Evolutionary conservation across 2,329 filamentous ascomycete species (phyloP).

Genomic region (Dothidotthia symphoricarpi): DNA sequence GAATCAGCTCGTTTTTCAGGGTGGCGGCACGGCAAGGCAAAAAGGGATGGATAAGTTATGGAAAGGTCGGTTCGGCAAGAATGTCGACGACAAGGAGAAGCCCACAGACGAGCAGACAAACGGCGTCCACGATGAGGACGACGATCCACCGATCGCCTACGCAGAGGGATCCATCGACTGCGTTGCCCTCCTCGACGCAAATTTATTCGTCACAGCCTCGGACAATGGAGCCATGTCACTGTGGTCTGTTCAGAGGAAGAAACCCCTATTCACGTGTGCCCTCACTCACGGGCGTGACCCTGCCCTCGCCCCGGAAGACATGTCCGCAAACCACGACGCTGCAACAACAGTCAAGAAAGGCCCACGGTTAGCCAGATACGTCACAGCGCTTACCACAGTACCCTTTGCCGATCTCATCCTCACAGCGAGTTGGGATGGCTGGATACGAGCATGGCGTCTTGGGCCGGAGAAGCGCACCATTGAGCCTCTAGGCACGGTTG

Average conservation of each 20-base stretch:
- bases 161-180: constrained; percentile 86
- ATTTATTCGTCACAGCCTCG: constrained; percentile 86
- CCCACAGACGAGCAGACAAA: constrained; percentile 49
- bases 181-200: constrained; percentile 83
- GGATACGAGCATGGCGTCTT: constrained; percentile 80
- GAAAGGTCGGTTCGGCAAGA: constrained; percentile 37
- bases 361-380: constrained; percentile 72
- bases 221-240: constrained; percentile 85
- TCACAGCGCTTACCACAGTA: constrained; percentile 82
- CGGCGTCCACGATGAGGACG: constrained; percentile 41
- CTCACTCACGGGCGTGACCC: constrained; percentile 84
- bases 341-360: constrained; percentile 49
- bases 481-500: constrained; percentile 68
- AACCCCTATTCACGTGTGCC: constrained; percentile 76
- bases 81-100: constrained; percentile 43
- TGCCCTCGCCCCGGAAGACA: constrained; percentile 63
- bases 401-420: constrained; percentile 89
- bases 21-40: constrained; percentile 59
- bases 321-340: constrained; percentile 64
- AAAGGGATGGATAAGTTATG: constrained; percentile 41
- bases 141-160: constrained; percentile 47
- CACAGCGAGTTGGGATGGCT: constrained; percentile 92
- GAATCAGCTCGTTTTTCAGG: constrained; percentile 90
- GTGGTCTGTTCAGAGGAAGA: constrained; percentile 93
- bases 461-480: constrained; percentile 71